Conservation (phyloP, 352 stramenopile genomes). For the Globisporangium takayamanum region DNA sequence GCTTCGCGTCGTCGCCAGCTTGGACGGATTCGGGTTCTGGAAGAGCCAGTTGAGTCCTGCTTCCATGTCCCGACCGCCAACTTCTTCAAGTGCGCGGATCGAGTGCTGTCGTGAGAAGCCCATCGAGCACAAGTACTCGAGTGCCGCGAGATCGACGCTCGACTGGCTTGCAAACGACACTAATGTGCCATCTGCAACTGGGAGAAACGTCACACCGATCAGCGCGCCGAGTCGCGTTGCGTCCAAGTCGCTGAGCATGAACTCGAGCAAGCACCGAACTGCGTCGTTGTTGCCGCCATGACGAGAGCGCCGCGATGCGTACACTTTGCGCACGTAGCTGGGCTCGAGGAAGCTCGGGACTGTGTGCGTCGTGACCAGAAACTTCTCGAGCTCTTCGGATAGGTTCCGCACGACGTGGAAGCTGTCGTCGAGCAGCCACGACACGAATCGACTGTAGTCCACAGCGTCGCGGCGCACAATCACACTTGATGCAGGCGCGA, state of each 20-base stretch:
- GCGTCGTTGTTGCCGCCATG: conserved; percentile 35
- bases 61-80: conserved; percentile 36
- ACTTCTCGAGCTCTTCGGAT: conserved; percentile 35
- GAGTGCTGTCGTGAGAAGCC: conserved; percentile 51
- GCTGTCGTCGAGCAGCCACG: conserved; percentile 42
- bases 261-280: conserved; percentile 31
- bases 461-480: conserved; percentile 32
- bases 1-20: neutral
- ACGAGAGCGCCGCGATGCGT: conserved; percentile 29
- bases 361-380: conserved; percentile 38
- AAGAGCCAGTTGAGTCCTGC: conserved; percentile 60
- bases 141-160: conserved; percentile 19
- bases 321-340: conserved; percentile 27
- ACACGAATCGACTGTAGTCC: conserved; percentile 28
- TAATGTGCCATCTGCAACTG: conserved; percentile 46
- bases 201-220: conserved; percentile 47
- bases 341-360: conserved; percentile 37
- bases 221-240: conserved; percentile 19
- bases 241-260: conserved; percentile 42
- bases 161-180: conserved; percentile 24
- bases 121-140: conserved; percentile 59
- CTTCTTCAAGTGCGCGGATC: conserved; percentile 26
- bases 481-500: conserved; percentile 29
- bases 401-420: conserved; percentile 44
- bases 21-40: conserved; percentile 37